Evolutionary conservation across 2,329 filamentous ascomycete species (phyloP).

Genomic region (Chaetomium olivaceum): DNA sequence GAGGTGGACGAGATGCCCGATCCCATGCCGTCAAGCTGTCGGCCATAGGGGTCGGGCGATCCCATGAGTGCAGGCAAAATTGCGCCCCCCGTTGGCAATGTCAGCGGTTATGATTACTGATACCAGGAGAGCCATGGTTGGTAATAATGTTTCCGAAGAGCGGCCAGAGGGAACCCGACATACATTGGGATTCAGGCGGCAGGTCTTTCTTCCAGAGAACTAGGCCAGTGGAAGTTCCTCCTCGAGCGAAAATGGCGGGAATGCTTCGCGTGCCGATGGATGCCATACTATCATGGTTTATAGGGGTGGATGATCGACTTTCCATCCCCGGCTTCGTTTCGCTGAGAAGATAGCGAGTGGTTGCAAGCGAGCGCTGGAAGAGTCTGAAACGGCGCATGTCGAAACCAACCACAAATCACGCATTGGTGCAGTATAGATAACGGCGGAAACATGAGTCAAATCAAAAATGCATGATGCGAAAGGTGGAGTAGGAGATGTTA

Average conservation of each 20-base stretch:
- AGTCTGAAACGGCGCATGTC: not conserved
- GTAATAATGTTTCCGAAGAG: not conserved
- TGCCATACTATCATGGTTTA: not conserved
- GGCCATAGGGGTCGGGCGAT: constrained; percentile 64
- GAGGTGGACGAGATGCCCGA: constrained; percentile 68
- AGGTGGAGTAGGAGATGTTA: not conserved
- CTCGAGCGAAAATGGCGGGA: constrained; percentile 37
- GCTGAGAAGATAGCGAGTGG: not conserved
- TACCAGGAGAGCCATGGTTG: not conserved
- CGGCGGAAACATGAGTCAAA: not conserved
- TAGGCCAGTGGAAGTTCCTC: constrained; percentile 38
- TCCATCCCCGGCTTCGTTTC: not conserved
- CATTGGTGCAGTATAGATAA: not conserved
- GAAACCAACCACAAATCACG: not conserved
- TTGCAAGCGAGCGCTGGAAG: not conserved
- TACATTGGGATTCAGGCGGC: constrained; percentile 31
- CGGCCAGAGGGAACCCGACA: not conserved
- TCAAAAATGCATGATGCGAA: not conserved
- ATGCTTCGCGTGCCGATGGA: constrained; percentile 25
- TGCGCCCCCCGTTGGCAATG: constrained; percentile 11
- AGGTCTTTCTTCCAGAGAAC: constrained; percentile 31
- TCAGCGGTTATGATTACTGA: not conserved
- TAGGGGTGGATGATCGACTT: not conserved
- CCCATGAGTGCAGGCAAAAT: constrained; percentile 52
- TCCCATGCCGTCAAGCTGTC: constrained; percentile 72